Percentiles rank a stretch among this genome's conserved stretches.
These are phyloP conservation scores for Nakataea oryzae DNA, from an alignment of 2,329 filamentous ascomycete genomes.

Conservation along the genomic window DNA sequence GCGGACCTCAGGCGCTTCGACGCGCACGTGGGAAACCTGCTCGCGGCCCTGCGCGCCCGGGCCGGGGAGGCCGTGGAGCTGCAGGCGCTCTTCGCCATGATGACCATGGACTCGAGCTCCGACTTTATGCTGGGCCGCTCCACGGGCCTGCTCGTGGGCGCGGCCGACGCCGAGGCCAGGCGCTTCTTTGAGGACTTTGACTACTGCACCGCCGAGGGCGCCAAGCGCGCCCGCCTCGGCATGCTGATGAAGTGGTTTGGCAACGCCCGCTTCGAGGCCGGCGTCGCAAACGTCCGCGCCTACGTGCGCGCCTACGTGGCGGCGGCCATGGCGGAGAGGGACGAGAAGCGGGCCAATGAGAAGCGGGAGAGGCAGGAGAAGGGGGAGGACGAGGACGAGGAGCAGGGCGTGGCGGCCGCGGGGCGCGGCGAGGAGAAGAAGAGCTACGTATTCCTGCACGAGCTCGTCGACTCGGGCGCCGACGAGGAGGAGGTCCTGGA, in stretches of 20 bases:
- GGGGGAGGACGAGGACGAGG: background rate
- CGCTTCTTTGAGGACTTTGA: conserved; percentile 40
- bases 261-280: conserved; percentile 25
- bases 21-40: conserved; percentile 50
- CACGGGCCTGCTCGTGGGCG: conserved; percentile 25
- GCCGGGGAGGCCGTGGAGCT: conserved; percentile 40
- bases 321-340: conserved; percentile 24
- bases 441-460: conserved; percentile 46
- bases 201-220: conserved; percentile 27
- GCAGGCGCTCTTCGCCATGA: conserved; percentile 50
- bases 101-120: conserved; percentile 58
- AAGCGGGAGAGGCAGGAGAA: background rate
- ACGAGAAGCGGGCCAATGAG: conserved; percentile 23
- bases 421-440: background rate
- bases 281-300: conserved; percentile 26
- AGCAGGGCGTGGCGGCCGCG: background rate
- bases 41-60: conserved; percentile 43
- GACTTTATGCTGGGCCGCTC: conserved; percentile 49
- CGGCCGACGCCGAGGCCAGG: conserved; percentile 22
- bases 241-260: conserved; percentile 22
- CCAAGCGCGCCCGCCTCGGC: conserved; percentile 27
- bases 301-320: conserved; percentile 40
- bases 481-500: conserved; percentile 33
- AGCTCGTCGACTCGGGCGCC: conserved; percentile 37
- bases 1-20: conserved; percentile 65